Base-by-base conservation (phyloP, 805 yeast genomes). In the Zygosaccharomyces bisporus region DNA sequence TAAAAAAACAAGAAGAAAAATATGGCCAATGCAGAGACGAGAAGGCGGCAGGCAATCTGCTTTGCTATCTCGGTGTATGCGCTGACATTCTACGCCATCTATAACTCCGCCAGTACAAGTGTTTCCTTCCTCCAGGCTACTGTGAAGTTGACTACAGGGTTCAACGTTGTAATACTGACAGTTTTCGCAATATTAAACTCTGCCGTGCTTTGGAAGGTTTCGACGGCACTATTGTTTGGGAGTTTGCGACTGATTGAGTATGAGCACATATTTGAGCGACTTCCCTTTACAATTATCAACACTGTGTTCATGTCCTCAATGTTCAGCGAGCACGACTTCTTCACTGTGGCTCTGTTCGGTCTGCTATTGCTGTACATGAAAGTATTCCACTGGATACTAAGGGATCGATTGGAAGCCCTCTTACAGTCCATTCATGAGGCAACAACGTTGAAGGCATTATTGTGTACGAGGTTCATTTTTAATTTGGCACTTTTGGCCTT, bases 331-430 rank as follows among this genome's bases (percentile, higher is more conserved):
- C 76, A 72, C 35, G 70, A 69, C 39, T 53, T 79, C 16, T 59
- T 76, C 31, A 64, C 78, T n/a, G 74, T 71, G 43, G 53, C 62
- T 49, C 53, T 63, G 6, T 63, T 71, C 46, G 67, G 72, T 2
- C 47, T 66, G 4, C 55, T 69, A 10, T 55, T 80, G 50, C 57
- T 80, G 56, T 71, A 74, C 61, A 63, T 79, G 58, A 83, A 82
- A 57, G 80, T 83, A 1, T 80, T 84, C 68, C 95, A 89, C 58
- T 83, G 95, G 80, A 74, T 93, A 1, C 63, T 83, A 34, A 58
- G 53, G 30, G 73, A 70, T 68, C 51, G 81, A 35, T 58, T 75
- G 44, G 81, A 76, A 34, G 63, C 66, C 41, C 50, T 76, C 3
- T 71, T 73, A 55, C 83, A 77, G 56, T 64, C 67, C 66, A 20